Evolutionary conservation across 306 rosid genomes (phyloP).

Genomic region (Cicer chorassanicum): DNA sequence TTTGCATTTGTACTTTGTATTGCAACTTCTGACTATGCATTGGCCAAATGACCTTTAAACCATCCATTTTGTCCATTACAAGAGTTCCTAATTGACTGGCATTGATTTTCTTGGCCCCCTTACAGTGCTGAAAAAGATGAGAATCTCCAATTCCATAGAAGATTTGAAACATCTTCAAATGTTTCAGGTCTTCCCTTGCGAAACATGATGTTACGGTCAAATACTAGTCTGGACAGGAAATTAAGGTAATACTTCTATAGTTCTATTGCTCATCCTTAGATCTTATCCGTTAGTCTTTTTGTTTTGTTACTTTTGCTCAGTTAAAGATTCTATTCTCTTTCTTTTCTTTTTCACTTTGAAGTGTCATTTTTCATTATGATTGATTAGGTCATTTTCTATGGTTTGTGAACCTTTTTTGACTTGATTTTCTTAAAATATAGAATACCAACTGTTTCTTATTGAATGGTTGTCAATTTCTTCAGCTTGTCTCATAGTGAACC

Average conservation of each 20-base stretch:
- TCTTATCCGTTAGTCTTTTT: constrained; percentile 2
- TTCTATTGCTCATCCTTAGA: constrained; percentile 26
- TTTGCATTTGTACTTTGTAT: constrained; percentile 36
- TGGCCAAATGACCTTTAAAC: constrained; percentile 16
- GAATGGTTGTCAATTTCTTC: constrained; percentile 60
- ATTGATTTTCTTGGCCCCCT: constrained; percentile 42
- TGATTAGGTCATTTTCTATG: constrained; percentile 13
- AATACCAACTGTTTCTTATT: constrained; percentile 51
- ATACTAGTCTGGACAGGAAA: constrained; percentile 67
- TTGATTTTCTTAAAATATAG: constrained; percentile 39
- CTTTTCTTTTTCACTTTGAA: constrained; percentile 20
- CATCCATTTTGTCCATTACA: constrained; percentile 10
- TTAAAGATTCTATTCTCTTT: constrained; percentile 6
- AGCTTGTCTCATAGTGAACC: constrained; percentile 99
- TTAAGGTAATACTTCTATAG: constrained; percentile 57
- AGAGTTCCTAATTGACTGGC: constrained; percentile 24
- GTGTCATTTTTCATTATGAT: constrained; percentile 32
- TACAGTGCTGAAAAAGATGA: constrained; percentile 81
- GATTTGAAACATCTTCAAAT: constrained; percentile 71
- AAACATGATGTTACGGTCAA: constrained; percentile 79
- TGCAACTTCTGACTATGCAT: constrained; percentile 30
- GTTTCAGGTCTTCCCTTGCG: constrained; percentile 71
- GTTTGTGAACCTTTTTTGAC: constrained; percentile 39
- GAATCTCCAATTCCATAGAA: constrained; percentile 67
- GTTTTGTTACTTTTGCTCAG: constrained; percentile 24